A percentile compares a stretch with the other conserved stretches of the same genome.
Conservation (phyloP, 345 rosid species). For the Bruguiera gymnorhiza region DNA sequence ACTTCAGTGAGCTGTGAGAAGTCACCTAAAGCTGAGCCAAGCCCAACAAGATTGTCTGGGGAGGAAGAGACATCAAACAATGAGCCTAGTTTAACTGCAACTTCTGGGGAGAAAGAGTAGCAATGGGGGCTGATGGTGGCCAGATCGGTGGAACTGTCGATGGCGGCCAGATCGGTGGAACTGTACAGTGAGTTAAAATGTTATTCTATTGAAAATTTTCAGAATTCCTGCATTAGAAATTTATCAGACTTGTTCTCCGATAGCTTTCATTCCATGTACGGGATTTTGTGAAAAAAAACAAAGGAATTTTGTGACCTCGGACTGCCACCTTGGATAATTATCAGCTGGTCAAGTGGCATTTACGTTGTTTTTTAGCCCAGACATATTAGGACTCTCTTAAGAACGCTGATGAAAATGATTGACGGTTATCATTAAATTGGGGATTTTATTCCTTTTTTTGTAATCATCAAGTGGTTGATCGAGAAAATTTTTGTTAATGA, state of each 20-base stretch:
- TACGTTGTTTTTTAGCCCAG: slow-evolving; percentile 25
- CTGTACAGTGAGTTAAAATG: slow-evolving; percentile 68
- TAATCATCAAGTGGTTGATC: not conserved
- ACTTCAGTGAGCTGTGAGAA: slow-evolving; percentile 22
- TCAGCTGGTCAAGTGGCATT: slow-evolving; percentile 23
- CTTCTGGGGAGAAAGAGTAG: slow-evolving; percentile 20
- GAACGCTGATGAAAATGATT: slow-evolving; percentile 19
- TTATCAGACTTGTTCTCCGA: slow-evolving; percentile 25
- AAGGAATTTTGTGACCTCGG: slow-evolving; percentile 23
- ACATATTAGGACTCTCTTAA: slow-evolving; percentile 16
- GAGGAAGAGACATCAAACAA: slow-evolving; percentile 11
- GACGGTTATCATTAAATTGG: slow-evolving; percentile 10
- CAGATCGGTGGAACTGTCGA: slow-evolving; percentile 36
- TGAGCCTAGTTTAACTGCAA: slow-evolving; percentile 7
- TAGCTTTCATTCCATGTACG: slow-evolving; percentile 26
- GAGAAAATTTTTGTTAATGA: not conserved
- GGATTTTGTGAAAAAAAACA: slow-evolving; percentile 19
- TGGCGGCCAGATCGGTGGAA: slow-evolving; percentile 19
- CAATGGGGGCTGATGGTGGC: slow-evolving; percentile 22
- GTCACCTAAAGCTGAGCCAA: slow-evolving; percentile 12
- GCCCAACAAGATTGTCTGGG: not conserved
- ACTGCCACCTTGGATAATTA: slow-evolving; percentile 20
- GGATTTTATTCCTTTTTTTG: not conserved
- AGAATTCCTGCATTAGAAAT: slow-evolving; percentile 15
- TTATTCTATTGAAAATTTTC: slow-evolving; percentile 29